Evolutionary conservation across 805 yeast species (phyloP), one percentile per base, ranked within the genome.

Genomic region (Debaryomyces maramus): DNA sequence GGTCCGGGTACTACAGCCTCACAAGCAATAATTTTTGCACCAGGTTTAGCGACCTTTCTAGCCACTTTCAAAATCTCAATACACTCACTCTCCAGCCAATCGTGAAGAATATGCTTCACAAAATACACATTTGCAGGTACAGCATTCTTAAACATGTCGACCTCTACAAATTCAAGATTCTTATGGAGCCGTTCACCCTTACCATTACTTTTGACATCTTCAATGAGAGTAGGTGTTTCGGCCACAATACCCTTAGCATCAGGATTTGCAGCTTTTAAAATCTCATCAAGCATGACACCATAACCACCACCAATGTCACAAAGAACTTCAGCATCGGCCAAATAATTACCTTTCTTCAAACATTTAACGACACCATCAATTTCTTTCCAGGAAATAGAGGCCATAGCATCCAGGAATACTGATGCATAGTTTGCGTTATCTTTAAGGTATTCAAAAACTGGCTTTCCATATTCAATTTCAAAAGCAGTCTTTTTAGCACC

Each of bases 51-150:
- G 4, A 10, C 15, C 13, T 31, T 11, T 22, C 18, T 31, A 5
- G 22, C 15, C 23, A 31, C 20, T 13, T 17, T 31, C 13, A 31
- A 31, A 16, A 31, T 31, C 9, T 31, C 22, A 13, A 31, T 31
- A 13, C 34, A 31, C 22, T 31, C n/a, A 6, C 14, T 14, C 15
- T 31, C 21, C 1, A 22, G 34, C 34, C 34, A 31, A 13, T 31
- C 34, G 18, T 31, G 34, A 19, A 31, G 22, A 31, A 31, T 31
- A 31, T 31, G 34, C 6, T 31, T 31, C 18, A 17, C 19, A n/a
- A 31, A 15, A 13, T 31, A 31, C 10, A 31, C 21, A 31, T 31
- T 22, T 11, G 34, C 34, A 15, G 15, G 20, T 6, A 21, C 14
- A 6, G 22, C 34, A 2, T 21, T 31, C 22, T 31, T 15, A 21